Evolutionary conservation across 139 green algal species (phyloP).

Genomic region (Chlamydomonas schloesseri): DNA sequence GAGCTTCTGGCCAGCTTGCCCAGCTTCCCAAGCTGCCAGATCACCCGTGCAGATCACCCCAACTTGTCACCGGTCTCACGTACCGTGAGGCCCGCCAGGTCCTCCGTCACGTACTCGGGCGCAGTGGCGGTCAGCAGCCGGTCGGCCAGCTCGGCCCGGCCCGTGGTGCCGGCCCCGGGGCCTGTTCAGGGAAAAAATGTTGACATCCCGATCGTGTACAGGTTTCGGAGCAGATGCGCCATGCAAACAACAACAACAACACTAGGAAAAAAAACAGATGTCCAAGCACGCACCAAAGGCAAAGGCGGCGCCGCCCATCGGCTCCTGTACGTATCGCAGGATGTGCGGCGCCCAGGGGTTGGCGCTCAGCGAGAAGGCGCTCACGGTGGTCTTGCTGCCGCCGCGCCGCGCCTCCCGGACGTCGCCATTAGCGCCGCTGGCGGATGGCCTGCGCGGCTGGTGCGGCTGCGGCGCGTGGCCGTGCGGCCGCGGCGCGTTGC

Average conservation of each 20-base stretch:
- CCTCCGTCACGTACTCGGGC: constrained; percentile 21
- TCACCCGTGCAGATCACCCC: too few relatives aligned
- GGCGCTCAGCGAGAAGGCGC: neutral
- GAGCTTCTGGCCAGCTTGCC: too few relatives aligned
- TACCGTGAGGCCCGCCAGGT: constrained; percentile 45
- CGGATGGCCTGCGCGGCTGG: neutral
- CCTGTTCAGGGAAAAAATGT: neutral
- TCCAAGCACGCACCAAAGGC: too few relatives aligned
- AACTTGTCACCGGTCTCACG: too few relatives aligned
- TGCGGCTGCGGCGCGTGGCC: constrained; percentile 7
- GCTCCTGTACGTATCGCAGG: constrained; percentile 16
- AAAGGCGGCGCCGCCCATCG: too few relatives aligned
- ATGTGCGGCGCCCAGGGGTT: constrained; percentile 55
- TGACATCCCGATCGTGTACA: neutral
- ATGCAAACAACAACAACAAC: too few relatives aligned
- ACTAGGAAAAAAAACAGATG: too few relatives aligned
- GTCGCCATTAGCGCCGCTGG: too few relatives aligned
- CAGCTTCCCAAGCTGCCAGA: too few relatives aligned
- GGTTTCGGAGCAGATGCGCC: neutral
- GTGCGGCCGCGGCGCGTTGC: neutral
- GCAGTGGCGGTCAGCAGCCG: constrained; percentile 47
- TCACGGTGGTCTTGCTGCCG: neutral
- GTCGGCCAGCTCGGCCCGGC: constrained; percentile 33
- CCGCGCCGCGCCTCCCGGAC: neutral
- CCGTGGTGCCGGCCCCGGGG: neutral